phyloP scores from a whole-genome alignment of 2,329 filamentous ascomycete species.

The Neobulgaria alba region DNA sequence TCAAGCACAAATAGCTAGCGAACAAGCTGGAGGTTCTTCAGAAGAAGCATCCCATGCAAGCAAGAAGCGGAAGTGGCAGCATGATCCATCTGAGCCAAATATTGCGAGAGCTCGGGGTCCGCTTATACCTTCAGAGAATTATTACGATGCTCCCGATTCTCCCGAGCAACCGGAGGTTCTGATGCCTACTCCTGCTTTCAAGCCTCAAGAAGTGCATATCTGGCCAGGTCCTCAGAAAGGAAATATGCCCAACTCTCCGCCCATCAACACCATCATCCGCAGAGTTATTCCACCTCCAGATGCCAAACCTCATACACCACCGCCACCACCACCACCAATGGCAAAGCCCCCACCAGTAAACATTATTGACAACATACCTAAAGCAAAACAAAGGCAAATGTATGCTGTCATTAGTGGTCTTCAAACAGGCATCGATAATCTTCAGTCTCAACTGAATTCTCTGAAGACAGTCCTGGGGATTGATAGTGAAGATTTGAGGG shows the following conservation, averaged over 20 bases:
- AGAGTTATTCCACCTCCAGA: too few relatives aligned
- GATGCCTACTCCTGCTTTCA: not conserved
- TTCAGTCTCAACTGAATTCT: slow-evolving; percentile 20
- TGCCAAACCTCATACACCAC: too few relatives aligned
- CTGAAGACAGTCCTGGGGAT: slow-evolving; percentile 21
- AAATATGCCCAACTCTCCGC: slow-evolving; percentile 1
- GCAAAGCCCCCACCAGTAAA: not conserved
- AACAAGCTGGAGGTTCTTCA: slow-evolving; percentile 3
- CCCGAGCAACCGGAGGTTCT: not conserved
- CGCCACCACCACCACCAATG: not conserved
- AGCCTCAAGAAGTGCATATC: too few relatives aligned
- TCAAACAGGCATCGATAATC: slow-evolving; percentile 17
- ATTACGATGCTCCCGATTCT: slow-evolving; percentile 1
- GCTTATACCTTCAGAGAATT: slow-evolving; percentile 1
- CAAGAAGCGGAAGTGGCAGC: not conserved
- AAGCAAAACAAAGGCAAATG: slow-evolving; percentile 19
- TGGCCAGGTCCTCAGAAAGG: not conserved
- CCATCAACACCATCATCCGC: not conserved
- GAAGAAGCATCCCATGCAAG: not conserved
- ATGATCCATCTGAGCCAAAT: slow-evolving; percentile 5
- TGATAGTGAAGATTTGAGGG: slow-evolving; percentile 9
- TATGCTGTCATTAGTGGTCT: slow-evolving; percentile 18
- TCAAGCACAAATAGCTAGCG: slow-evolving; percentile 17
- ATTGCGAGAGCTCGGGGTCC: slow-evolving; percentile 2
- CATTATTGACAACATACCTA: slow-evolving; percentile 16